These are phyloP conservation scores for Suillus tomentosus DNA, from an alignment of 768 basidiomycete genomes.

Conservation along the genomic window DNA sequence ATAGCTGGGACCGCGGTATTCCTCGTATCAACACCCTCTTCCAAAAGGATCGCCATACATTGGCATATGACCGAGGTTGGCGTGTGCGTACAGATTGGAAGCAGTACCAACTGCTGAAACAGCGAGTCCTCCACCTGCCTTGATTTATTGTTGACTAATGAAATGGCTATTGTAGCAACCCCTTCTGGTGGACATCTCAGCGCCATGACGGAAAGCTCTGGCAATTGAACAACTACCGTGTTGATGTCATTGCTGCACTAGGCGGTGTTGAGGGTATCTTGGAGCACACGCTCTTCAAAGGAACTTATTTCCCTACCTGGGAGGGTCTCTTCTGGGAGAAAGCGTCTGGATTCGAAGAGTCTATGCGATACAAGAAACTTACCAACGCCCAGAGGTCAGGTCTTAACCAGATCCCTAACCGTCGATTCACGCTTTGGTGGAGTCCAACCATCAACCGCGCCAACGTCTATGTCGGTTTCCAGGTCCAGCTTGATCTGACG, in stretches of 20 bases:
- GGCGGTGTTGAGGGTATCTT: slow-evolving; percentile 96
- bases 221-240: slow-evolving; percentile 98
- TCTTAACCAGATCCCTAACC: slow-evolving; percentile 97
- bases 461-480: slow-evolving; percentile 99
- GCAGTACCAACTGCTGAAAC: slow-evolving; percentile 91
- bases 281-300: slow-evolving; percentile 97
- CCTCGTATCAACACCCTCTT: slow-evolving; percentile 98
- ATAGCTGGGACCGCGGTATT: slow-evolving; percentile 98
- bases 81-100: slow-evolving; percentile 98
- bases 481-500: slow-evolving; percentile 97
- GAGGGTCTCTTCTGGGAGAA: slow-evolving; percentile 99
- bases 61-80: slow-evolving; percentile 99
- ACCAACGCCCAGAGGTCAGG: slow-evolving; percentile 99
- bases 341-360: slow-evolving; percentile 95
- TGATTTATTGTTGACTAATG: slow-evolving; percentile 16
- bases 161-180: slow-evolving; percentile 57
- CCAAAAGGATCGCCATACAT: slow-evolving; percentile 98
- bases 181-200: slow-evolving; percentile 99
- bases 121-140: slow-evolving; percentile 49
- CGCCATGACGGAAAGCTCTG: slow-evolving; percentile 95
- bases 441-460: slow-evolving; percentile 99
- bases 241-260: slow-evolving; percentile 97
- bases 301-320: slow-evolving; percentile 98
- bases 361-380: slow-evolving; percentile 94
- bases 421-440: slow-evolving; percentile 99